Evolutionary conservation across 2,329 filamentous ascomycete species (phyloP).

Genomic region (Setomelanomma holmii): DNA sequence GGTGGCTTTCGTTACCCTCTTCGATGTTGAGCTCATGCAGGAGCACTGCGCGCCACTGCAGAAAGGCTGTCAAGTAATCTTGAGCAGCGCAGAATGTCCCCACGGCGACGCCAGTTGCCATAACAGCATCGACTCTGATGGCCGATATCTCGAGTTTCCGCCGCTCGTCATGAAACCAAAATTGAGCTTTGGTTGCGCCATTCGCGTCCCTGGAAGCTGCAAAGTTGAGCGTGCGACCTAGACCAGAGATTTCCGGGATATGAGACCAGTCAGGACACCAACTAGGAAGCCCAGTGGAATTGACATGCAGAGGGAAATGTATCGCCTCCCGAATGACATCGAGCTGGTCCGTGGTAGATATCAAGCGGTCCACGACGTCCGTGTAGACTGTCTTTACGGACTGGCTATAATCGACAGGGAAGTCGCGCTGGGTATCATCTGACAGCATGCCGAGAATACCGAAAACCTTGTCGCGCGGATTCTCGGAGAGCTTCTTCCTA

Average conservation of each 20-base stretch:
- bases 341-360: slow-evolving; percentile 29
- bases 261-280: slow-evolving; percentile 51
- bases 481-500: slow-evolving; percentile 34
- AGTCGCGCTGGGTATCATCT: slow-evolving; percentile 28
- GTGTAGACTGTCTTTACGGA: slow-evolving; percentile 46
- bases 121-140: slow-evolving; percentile 39
- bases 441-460: slow-evolving; percentile 46
- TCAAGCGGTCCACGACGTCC: slow-evolving; percentile 43
- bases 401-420: slow-evolving; percentile 40
- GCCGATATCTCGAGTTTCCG: slow-evolving; percentile 39
- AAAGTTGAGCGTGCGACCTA: slow-evolving; percentile 26
- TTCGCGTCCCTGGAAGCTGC: slow-evolving; percentile 14
- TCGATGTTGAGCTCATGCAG: slow-evolving; percentile 15
- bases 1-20: slow-evolving; percentile 1
- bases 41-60: slow-evolving; percentile 44
- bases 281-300: slow-evolving; percentile 34
- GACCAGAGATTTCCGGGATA: slow-evolving; percentile 19
- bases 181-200: slow-evolving; percentile 17
- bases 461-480: slow-evolving; percentile 49
- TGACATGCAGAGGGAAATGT: slow-evolving; percentile 38
- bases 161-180: slow-evolving; percentile 27
- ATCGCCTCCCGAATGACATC: slow-evolving; percentile 49
- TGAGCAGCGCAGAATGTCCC: slow-evolving; percentile 32
- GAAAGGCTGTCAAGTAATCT: slow-evolving; percentile 48
- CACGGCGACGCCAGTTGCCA: slow-evolving; percentile 35